Evolutionary conservation across 331 rosid species (phyloP), one percentile per base, ranked within the genome.

Genomic region (Dryas integrifolia): DNA sequence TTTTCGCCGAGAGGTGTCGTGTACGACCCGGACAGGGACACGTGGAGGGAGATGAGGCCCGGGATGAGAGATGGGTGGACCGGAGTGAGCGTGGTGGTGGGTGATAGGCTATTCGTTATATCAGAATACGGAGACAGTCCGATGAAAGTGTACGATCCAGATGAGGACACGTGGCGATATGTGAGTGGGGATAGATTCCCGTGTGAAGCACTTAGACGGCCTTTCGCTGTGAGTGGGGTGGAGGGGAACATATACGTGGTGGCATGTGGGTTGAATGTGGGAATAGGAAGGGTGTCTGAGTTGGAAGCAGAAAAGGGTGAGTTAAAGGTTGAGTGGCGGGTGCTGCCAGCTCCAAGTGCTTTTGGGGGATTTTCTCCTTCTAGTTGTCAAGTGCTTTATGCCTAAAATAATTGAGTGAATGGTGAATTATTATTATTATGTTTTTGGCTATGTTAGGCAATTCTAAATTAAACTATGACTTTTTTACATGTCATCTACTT

Each of bases 11-110:
- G 86, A 1, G 90, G 90, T 0, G 60, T 58, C 53, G 73, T 75
- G 3, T 90, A 88, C 71, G 82, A 86, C 3, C 35, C 39, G 0
- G 83, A 49, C 7, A 10, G 6, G 0, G 83, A 86, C 85, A 61
- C 65, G 74, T 90, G 96, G 96, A 65, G 38, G 6, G 82, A 61
- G 72, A 85, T 86, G 90, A 61, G 78, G 18, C 1, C 5, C 0
- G 90, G 82, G 14, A 80, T 88, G 94, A 83, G 84, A 24, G 90
- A 88, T 3, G 94, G 94, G 3, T 90, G 95, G 95, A 77, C 79
- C 2, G 95, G 95, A 8, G 35, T 86, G n/a, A 75, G 88, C 24
- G 92, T 67, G 1, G 80, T 80, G 2, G 82, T 79, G 41, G 81
- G 26, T 0, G 89, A 75, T 1, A 85, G 63, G 70, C 26, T 90